A percentile compares a stretch with the other conserved stretches of the same genome.
phyloP scores from a whole-genome alignment of 108 stramenopile genomes.

The Skeletonema menzelii region DNA sequence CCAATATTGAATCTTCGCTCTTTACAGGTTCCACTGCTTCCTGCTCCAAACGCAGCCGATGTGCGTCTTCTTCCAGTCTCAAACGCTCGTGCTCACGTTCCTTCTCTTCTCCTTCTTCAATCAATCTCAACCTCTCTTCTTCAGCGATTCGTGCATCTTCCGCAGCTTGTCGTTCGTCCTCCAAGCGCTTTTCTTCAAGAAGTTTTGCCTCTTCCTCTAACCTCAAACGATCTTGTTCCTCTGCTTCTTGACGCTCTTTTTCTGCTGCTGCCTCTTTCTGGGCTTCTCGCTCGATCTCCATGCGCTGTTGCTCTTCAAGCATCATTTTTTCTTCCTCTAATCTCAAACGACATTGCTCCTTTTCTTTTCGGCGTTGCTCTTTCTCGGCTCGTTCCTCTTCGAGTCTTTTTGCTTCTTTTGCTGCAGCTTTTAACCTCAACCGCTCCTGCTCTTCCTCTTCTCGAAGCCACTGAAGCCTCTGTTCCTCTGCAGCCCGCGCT shows the following conservation, averaged over 20 bases:
- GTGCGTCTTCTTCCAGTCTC: not conserved
- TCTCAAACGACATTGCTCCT: slow-evolving; percentile 5
- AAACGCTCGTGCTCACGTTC: slow-evolving; percentile 9
- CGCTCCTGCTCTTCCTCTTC: slow-evolving; percentile 19
- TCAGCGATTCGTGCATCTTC: not conserved
- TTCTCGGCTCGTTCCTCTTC: not conserved
- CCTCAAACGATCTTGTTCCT: not conserved
- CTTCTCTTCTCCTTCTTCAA: slow-evolving; percentile 13
- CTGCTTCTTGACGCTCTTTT: slow-evolving; percentile 8
- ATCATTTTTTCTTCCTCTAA: slow-evolving; percentile 5
- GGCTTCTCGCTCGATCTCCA: slow-evolving; percentile 14
- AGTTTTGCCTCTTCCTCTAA: slow-evolving; percentile 3
- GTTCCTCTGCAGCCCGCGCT: slow-evolving; percentile 2
- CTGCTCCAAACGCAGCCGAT: not conserved
- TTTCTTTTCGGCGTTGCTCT: not conserved
- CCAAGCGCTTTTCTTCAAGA: slow-evolving; percentile 3
- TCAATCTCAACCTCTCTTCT: not conserved
- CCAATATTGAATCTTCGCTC: slow-evolving; percentile 9
- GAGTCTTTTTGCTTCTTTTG: not conserved
- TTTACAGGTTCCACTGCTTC: slow-evolving; percentile 8
- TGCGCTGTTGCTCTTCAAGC: slow-evolving; percentile 1
- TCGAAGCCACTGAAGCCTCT: not conserved
- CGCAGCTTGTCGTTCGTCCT: slow-evolving; percentile 9
- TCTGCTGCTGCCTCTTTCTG: slow-evolving; percentile 12
- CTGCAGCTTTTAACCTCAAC: not conserved